Base-by-base conservation (phyloP, 2,329 filamentous ascomycete genomes). In the Trichoderma sp. region DNA sequence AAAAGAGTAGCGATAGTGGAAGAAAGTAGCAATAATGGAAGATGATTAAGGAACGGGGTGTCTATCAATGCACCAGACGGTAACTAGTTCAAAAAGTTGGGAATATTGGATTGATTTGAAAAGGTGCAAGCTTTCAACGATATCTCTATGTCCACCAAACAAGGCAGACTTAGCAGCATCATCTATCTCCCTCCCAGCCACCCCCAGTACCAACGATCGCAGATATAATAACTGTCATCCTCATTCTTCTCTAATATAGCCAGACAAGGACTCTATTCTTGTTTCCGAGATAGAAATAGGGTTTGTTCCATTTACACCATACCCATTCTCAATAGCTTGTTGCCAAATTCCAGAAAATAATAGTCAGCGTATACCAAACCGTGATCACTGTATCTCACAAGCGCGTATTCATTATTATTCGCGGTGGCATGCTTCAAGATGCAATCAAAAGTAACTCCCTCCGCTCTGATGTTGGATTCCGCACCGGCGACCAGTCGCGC, bases 291-390 rank as follows among this genome's bases (percentile, higher is more conserved):
- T 6, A 33, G 11, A n/a, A 67, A 29, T 14, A 1, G 6, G 1
- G 9, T 6, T 1, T 5, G 1, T 4, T 53, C 8, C 27, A 6
- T 7, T 21, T 71, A 75, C 45, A 56, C 62, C 14, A 71, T 41
- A 2, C 80, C 81, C 82, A 84, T 81, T 56, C 79, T 78, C 63
- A 88, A 75, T 16, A 87, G 75, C 74, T 85, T 83, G 74, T 87
- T 87, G 3, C 86, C 86, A 77, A 87, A 85, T 74, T 87, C 85
- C 5, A 88, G 78, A 18, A 88, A 79, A 76, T 85, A 88, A 76
- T 88, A 88, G 76, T 88, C 87, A 0, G 83, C 87, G 80, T 88
- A 88, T 2, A 88, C 87, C 11, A 88, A 74, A 0, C 87, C 87
- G 75, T 85, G 83, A 12, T 85, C 80, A 77, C 81, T 81, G 41